Conservation (phyloP, 768 basidiomycete species). For the Holtermanniella nyarrowii region DNA sequence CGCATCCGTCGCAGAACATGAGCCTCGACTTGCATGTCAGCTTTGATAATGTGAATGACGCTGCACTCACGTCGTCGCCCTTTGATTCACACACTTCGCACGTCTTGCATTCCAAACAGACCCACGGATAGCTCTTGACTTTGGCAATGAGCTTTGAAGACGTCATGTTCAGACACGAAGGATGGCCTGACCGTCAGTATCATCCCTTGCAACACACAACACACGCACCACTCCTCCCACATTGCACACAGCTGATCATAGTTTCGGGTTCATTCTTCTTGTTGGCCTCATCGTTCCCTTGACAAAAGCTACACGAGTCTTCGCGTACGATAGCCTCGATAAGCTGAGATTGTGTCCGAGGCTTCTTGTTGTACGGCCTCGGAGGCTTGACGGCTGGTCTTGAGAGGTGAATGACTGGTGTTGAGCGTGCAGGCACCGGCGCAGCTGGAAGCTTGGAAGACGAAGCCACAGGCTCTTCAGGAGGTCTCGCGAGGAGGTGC, state of each 20-base stretch:
- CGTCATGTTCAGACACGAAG: slow-evolving; percentile 64
- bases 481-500: too few species aligned
- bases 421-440: too few species aligned
- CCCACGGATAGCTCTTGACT: slow-evolving; percentile 69
- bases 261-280: slow-evolving; percentile 51
- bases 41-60: not conserved
- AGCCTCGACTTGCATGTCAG: slow-evolving; percentile 53
- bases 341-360: not conserved
- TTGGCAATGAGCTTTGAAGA: slow-evolving; percentile 47
- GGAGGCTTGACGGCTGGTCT: too few species aligned
- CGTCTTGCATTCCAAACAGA: slow-evolving; percentile 80
- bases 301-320: slow-evolving; percentile 67
- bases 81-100: slow-evolving; percentile 79
- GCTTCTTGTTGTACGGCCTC: not conserved
- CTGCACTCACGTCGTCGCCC: slow-evolving; percentile 68
- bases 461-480: too few species aligned
- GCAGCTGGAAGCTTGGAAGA: too few species aligned
- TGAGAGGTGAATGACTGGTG: too few species aligned
- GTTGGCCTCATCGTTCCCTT: slow-evolving; percentile 55
- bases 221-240: slow-evolving; percentile 66
- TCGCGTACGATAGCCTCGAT: slow-evolving; percentile 43
- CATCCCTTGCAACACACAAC: not conserved
- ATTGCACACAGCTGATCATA: slow-evolving; percentile 70
- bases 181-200: slow-evolving; percentile 55
- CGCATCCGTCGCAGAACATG: slow-evolving; percentile 87